Evolutionary conservation across 2,329 filamentous ascomycete species (phyloP), one percentile per base, ranked within the genome.

Genomic region (Aspergillus alliaceus): DNA sequence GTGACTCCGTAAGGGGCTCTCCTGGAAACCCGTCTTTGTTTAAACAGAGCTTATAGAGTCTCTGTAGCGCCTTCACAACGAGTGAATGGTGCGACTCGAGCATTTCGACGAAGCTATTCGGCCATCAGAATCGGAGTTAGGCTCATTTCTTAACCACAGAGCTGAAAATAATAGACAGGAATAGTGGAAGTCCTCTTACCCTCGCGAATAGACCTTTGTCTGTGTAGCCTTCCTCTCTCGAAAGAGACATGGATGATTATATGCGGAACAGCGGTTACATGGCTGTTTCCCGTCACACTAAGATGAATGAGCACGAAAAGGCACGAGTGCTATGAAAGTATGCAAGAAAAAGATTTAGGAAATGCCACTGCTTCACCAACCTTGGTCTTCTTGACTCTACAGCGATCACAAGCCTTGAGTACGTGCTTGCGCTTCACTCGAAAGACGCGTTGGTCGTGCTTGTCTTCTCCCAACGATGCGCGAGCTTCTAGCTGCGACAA

Each of bases 251-350:
- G 73, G 74, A 50, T 77, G 75, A 50, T 78, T 77, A 59, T 77
- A 75, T 42, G 73, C 67, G 14, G 74, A 74, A 59, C 75, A 78
- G 50, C 75, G 75, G 56, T 76, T 75, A 61, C 75, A 78, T 47
- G 75, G 75, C 54, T 78, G 75, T 55, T 77, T 77, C 35, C 75
- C 75, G 69, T 78, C 75, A 60, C 75, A 78, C 75, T 78, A 56
- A 8, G n/a, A 42, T 42, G 31, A 51, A 56, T 58, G 31, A 65
- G 62, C 42, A 63, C 57, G 24, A 51, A 48, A 58, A 54, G 57
- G 56, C 35, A 54, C 46, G 20, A 40, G 46, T 44, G 40, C 40
- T 31, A n/a, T 11, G 46, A 49, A 47, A 42, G 53, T 12, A 52
- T 58, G 34, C 22, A 32, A 44, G 35, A 34, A 37, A 50, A 34